Percentiles rank a stretch among this genome's conserved stretches.
phyloP scores from a whole-genome alignment of 768 basidiomycete species.

The Naematelia encephala region DNA sequence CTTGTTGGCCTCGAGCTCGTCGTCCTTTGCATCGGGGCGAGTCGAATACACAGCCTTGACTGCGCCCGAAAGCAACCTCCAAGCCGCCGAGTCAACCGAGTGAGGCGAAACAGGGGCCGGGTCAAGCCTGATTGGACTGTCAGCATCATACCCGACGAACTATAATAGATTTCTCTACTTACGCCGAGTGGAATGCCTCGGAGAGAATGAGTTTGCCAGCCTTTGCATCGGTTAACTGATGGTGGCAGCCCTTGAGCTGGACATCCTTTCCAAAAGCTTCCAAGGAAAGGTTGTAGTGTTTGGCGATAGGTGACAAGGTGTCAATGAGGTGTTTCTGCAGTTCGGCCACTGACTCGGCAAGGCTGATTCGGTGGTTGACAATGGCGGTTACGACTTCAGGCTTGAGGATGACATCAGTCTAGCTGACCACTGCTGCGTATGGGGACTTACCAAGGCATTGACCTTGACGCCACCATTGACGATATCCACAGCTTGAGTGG shows the following conservation, averaged over 20 bases:
- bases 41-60: slow-evolving; percentile 31
- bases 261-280: slow-evolving; percentile 36
- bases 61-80: slow-evolving; percentile 40
- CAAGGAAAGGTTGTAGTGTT: slow-evolving; percentile 37
- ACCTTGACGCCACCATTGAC: slow-evolving; percentile 43
- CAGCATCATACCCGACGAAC: too few species aligned
- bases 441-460: slow-evolving; percentile 35
- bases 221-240: slow-evolving; percentile 17
- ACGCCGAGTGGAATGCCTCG: slow-evolving; percentile 36
- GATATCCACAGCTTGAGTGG: slow-evolving; percentile 43
- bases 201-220: slow-evolving; percentile 30
- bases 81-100: slow-evolving; percentile 31
- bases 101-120: slow-evolving; percentile 41
- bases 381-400: slow-evolving; percentile 43
- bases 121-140: slow-evolving; percentile 23
- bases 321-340: slow-evolving; percentile 29
- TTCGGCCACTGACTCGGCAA: slow-evolving; percentile 36
- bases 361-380: slow-evolving; percentile 47
- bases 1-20: slow-evolving; percentile 22
- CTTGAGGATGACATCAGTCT: slow-evolving; percentile 2
- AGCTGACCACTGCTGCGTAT: too few species aligned
- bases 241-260: slow-evolving; percentile 14
- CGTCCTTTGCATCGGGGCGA: slow-evolving; percentile 16
- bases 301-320: slow-evolving; percentile 19
- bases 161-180: too few species aligned